phyloP scores from a whole-genome alignment of 352 stramenopile genomes.

The Globisporangium camurandrum region DNA sequence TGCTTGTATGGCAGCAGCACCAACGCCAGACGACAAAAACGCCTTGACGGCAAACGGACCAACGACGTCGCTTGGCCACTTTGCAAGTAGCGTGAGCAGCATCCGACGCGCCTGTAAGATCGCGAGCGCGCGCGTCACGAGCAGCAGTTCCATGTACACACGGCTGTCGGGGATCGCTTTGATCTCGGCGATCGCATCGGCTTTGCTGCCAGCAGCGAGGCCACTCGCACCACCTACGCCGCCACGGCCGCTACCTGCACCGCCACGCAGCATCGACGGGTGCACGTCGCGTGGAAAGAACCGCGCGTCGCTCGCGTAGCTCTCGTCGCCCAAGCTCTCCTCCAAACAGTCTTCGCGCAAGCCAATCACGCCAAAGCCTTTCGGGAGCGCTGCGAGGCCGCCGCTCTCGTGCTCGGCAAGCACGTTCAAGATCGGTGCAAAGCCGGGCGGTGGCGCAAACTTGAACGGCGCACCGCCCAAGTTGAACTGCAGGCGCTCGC shows the following conservation, averaged over 20 bases:
- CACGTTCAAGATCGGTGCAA: constrained; percentile 71
- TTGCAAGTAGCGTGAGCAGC: constrained; percentile 66
- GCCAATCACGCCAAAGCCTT: constrained; percentile 73
- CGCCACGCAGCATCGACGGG: constrained; percentile 60
- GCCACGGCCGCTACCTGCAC: constrained; percentile 36
- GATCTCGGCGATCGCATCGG: constrained; percentile 63
- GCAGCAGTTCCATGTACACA: constrained; percentile 68
- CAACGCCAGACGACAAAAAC: constrained; percentile 23
- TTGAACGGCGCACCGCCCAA: constrained; percentile 78
- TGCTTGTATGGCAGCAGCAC: not conserved
- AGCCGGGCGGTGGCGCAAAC: constrained; percentile 62
- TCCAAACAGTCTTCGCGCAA: constrained; percentile 75
- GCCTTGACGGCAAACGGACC: constrained; percentile 46
- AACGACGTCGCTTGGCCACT: constrained; percentile 56
- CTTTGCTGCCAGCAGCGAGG: constrained; percentile 24
- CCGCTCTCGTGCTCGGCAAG: constrained; percentile 29
- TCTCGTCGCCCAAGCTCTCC: constrained; percentile 79
- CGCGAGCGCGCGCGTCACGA: constrained; percentile 68
- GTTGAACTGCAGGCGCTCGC: constrained; percentile 84
- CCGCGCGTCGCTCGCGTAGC: constrained; percentile 65
- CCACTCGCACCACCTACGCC: constrained; percentile 14
- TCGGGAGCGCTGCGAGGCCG: constrained; percentile 35
- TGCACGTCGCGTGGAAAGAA: constrained; percentile 77
- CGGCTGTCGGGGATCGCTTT: constrained; percentile 74
- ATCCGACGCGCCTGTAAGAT: constrained; percentile 75